These are phyloP conservation scores for Pseudogymnoascus sp. DNA, from an alignment of 2,329 filamentous ascomycete species.

Conservation along the genomic window DNA sequence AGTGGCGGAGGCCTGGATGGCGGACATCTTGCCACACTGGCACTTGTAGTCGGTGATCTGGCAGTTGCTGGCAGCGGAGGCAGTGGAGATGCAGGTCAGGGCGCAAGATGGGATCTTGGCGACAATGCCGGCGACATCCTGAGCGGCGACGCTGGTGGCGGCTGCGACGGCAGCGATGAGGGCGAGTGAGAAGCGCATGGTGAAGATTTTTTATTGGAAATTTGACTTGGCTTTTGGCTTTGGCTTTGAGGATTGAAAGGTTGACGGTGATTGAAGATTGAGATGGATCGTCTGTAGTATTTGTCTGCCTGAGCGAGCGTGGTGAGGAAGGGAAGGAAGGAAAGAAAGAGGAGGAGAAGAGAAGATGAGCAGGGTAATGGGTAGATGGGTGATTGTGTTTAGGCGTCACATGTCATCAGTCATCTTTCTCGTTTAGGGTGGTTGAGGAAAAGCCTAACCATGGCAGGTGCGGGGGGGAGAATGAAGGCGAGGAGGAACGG, in stretches of 20 bases:
- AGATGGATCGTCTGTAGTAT: background rate
- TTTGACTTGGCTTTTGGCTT: slow-evolving; percentile 6
- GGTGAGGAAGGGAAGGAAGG: background rate
- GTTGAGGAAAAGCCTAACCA: background rate
- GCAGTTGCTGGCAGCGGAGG: background rate
- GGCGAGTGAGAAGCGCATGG: slow-evolving; percentile 2
- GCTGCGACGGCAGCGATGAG: slow-evolving; percentile 4
- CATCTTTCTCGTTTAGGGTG: background rate
- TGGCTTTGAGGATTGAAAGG: background rate
- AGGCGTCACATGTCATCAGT: background rate
- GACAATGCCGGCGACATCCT: background rate
- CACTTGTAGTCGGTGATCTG: background rate
- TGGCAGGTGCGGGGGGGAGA: background rate
- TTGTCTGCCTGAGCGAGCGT: slow-evolving; percentile 1
- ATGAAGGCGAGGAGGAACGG: background rate
- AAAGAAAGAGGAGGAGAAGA: background rate
- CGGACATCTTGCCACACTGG: background rate
- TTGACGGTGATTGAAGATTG: background rate
- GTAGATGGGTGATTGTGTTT: background rate
- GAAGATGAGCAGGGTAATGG: background rate
- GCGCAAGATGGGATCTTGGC: slow-evolving; percentile 6
- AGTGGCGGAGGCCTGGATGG: background rate
- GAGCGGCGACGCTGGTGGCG: background rate
- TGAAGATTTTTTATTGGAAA: background rate
- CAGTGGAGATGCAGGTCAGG: background rate